Evolutionary conservation across 2,329 filamentous ascomycete species (phyloP), one percentile per base, ranked within the genome.

Genomic region (Chrysoporthe deuterocubensis): DNA sequence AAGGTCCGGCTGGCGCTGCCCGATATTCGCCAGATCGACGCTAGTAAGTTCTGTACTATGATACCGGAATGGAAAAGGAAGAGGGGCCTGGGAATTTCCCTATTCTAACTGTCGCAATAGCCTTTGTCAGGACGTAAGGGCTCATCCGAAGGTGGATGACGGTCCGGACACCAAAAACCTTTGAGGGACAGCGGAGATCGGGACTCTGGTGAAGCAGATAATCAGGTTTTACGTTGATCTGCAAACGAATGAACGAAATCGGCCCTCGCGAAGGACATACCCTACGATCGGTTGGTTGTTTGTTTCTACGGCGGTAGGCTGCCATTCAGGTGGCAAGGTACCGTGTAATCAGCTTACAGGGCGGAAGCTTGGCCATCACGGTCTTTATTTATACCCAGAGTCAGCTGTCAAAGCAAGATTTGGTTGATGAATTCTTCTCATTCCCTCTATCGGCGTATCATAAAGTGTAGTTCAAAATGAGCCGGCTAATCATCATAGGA

Each of bases 1-100:
- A 99, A 99, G 81, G 89, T 99, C 56, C 87, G 91, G 68, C 81
- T 99, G 78, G 92, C 94, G 44, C 79, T 99, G 78, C 96, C 96
- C 67, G 91, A 96, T 78, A 83, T 99, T 64, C 87, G 87, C 77
- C 94, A 99, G 83, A 97, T 99, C 77, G 96, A 99, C 87, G 96
- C 96, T 68, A 96, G 95, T 97, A 84, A 89, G 94, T 92, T 46
- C 34, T 69, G 54, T 14, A 9, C 13, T 13, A 62, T 11, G 1
- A 13, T 7, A 14, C 5, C 6, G 6, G 40, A 26, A 14, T 7
- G 4, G 16, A n/a, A 42, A 40, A 18, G n/a, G 18, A 48, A 54
- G 9, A 9, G 37, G 37, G 37, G 37, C 37, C 37, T 6, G 6
- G 37, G 37, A 9, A 26, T 26, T 9, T 1, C 37, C 48, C 67